Percentiles rank a stretch among this genome's conserved stretches.
Evolutionary conservation across 2,329 filamentous ascomycete species (phyloP).

Genomic region (Seiridium cupressi): DNA sequence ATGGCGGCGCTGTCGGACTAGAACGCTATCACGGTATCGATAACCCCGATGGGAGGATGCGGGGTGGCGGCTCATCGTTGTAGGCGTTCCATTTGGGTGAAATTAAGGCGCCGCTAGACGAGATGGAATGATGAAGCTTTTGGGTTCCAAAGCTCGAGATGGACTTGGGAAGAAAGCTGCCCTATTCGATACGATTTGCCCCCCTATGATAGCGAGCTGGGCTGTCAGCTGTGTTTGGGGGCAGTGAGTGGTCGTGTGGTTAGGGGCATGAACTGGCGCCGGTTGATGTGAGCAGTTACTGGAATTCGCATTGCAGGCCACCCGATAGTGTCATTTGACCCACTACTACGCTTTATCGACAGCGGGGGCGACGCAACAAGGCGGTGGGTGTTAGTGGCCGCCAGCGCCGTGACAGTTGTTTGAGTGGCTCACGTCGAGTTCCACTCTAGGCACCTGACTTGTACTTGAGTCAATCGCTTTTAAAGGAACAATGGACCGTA

Average conservation of each 20-base stretch:
- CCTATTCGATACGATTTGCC: background rate
- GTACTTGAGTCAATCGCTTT: background rate
- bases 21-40: slow-evolving; percentile 13
- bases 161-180: background rate
- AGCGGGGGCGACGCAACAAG: slow-evolving; percentile 1
- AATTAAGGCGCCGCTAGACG: too few relatives aligned
- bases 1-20: slow-evolving; percentile 1
- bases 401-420: background rate
- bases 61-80: slow-evolving; percentile 14
- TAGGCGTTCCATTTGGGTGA: background rate
- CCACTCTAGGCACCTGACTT: background rate
- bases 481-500: too few relatives aligned
- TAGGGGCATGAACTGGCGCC: background rate
- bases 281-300: background rate
- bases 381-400: background rate
- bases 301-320: background rate
- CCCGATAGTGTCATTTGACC: slow-evolving; percentile 1
- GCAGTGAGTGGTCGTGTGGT: background rate
- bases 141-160: background rate
- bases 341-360: background rate
- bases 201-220: background rate
- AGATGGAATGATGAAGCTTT: background rate
- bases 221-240: background rate
- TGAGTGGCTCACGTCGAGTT: background rate
- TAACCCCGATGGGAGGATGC: slow-evolving; percentile 11